Percentiles rank a stretch among this genome's conserved stretches.
These are phyloP conservation scores for Aspergillus sp. DNA, from an alignment of 2,329 filamentous ascomycete genomes.

Conservation along the genomic window DNA sequence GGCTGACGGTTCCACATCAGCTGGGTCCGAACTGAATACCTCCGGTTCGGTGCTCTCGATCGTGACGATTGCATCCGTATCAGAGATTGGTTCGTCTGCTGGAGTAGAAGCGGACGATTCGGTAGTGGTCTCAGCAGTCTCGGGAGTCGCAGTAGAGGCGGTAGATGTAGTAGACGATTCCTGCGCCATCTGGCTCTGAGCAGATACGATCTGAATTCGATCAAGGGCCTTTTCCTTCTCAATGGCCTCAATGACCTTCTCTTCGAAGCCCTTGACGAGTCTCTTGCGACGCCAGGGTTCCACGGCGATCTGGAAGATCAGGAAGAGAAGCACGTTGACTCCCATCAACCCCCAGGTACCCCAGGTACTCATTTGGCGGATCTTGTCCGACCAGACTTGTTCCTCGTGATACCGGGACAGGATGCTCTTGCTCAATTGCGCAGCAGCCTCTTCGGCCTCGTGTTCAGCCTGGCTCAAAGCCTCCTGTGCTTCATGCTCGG, in stretches of 20 bases:
- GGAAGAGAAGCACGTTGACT: slow-evolving; percentile 85
- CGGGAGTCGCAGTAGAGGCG: neutral
- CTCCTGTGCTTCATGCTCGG: slow-evolving; percentile 71
- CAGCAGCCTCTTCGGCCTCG: slow-evolving; percentile 74
- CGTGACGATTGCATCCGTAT: neutral
- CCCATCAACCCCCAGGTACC: slow-evolving; percentile 98
- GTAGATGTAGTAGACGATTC: neutral
- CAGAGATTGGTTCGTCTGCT: neutral
- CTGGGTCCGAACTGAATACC: neutral
- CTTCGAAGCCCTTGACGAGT: slow-evolving; percentile 80
- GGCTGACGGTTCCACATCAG: neutral
- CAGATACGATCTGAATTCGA: slow-evolving; percentile 17
- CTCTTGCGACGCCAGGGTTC: slow-evolving; percentile 87
- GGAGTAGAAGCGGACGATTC: neutral
- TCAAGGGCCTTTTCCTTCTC: slow-evolving; percentile 64
- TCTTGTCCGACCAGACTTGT: slow-evolving; percentile 98
- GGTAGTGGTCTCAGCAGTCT: slow-evolving; percentile 2
- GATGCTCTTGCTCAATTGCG: slow-evolving; percentile 77
- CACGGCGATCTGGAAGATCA: slow-evolving; percentile 83
- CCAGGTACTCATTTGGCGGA: slow-evolving; percentile 94
- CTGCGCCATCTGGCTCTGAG: neutral
- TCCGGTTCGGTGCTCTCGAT: neutral
- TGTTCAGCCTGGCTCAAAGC: slow-evolving; percentile 74
- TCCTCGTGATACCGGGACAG: slow-evolving; percentile 95
- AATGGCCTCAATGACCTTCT: slow-evolving; percentile 69